Base-by-base conservation (phyloP, 352 stramenopile genomes). In the Phytophthora litchii region DNA sequence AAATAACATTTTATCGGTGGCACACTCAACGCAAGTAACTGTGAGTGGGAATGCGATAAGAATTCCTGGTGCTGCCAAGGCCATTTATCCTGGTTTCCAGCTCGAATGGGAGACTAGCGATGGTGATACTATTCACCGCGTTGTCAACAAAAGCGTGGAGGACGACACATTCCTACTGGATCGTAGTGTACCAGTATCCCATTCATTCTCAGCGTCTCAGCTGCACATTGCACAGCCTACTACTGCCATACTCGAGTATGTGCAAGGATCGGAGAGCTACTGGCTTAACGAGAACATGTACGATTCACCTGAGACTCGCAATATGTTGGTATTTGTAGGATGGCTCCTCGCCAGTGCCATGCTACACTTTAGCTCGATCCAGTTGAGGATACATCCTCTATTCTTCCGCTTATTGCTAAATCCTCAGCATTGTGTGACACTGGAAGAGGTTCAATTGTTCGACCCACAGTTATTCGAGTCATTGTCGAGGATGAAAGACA, bases 281-380 rank as follows among this genome's bases (percentile, higher is more conserved):
- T 83, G 72, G 72, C 64, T 91, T n/a, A 91, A 83, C 47, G 57
- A 74, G 9, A 65, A 76, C 20, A 70, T 64, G 11, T 16, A 1
- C 3, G 66, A 89, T 19, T 72, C 61, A 3, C 19, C 51, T 8
- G 59, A 71, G 35, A 89, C 66, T 16, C 75, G 46, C 1, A 65
- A 74, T 0, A 29, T 61, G 11, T 23, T 90, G 8, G 35, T 47
- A 12, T 91, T 92, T 35, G 43, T 79, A 6, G 83, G 80, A 13
- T 91, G 80, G 80, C 74, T 89, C n/a, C 12, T 92, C 14, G 80
- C 74, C 3, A 79, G 68, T 27, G 75, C 78, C 11, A 19, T 92
- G 14, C 51, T 72, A 0, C 79, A 92, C 21, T 76, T 67, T 23
- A 68, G 61, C 27, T 60, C 60, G 27, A 70, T 78, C 20, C 57